phyloP scores from a whole-genome alignment of 2,329 filamentous ascomycete species.

The Chaetomium sp. region DNA sequence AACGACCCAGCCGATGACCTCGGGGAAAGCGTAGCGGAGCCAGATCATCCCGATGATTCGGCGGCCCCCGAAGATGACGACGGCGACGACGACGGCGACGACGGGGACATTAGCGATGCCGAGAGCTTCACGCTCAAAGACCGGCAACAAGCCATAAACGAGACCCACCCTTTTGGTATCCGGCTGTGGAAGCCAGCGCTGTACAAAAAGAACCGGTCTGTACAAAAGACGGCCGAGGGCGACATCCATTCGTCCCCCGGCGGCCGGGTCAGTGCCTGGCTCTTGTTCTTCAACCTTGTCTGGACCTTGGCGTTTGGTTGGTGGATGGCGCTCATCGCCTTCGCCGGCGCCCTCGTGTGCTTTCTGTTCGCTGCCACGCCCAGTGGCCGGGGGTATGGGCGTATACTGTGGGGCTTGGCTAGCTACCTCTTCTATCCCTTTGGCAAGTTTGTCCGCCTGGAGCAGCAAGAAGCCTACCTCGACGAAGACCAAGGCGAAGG shows the following conservation, averaged over 20 bases:
- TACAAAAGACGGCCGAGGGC: constrained; percentile 90
- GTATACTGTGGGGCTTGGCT: constrained; percentile 74
- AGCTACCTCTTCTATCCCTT: constrained; percentile 93
- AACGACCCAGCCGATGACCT: constrained; percentile 8
- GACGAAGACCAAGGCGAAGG: constrained; percentile 95
- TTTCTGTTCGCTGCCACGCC: constrained; percentile 71
- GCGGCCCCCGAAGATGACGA: constrained; percentile 37
- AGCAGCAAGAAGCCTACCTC: constrained; percentile 88
- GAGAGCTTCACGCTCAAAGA: constrained; percentile 98
- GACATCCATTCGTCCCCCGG: constrained; percentile 96
- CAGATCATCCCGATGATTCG: constrained; percentile 29
- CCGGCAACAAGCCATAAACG: constrained; percentile 94
- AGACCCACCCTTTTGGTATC: constrained; percentile 97
- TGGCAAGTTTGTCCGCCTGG: constrained; percentile 87
- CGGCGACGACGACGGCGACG: constrained; percentile 66
- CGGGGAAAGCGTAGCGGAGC: constrained; percentile 30
- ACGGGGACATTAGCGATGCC: constrained; percentile 71
- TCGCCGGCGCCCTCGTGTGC: constrained; percentile 68
- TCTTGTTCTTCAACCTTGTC: constrained; percentile 79
- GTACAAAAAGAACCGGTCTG: constrained; percentile 95
- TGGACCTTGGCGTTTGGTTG: constrained; percentile 93
- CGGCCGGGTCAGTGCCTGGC: constrained; percentile 73
- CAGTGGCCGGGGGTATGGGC: constrained; percentile 79
- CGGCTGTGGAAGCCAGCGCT: constrained; percentile 97
- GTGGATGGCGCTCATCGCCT: constrained; percentile 81